Evolutionary conservation across 1,139 yeast genomes (phyloP).

Genomic region (Zygosaccharomyces pseudobailii): DNA sequence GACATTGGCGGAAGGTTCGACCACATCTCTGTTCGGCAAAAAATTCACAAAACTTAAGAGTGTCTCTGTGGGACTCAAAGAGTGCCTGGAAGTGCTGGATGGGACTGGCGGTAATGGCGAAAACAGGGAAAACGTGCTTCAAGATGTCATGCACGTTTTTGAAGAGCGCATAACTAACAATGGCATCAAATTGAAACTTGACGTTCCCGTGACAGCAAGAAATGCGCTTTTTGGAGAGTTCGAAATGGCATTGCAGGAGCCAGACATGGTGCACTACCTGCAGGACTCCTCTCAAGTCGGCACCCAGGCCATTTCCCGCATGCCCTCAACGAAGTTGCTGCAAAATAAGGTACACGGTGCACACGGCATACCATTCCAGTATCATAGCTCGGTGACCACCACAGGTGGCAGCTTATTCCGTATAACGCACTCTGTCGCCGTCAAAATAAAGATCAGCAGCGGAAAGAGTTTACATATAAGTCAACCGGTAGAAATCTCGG

Average conservation of each 20-base stretch:
- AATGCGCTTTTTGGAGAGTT: constrained; percentile 27
- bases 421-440: constrained; percentile 46
- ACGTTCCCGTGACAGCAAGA: constrained; percentile 26
- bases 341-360: constrained; percentile 21
- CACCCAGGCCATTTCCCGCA: not conserved
- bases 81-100: constrained; percentile 40
- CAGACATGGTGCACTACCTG: constrained; percentile 29
- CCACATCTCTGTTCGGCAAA: constrained; percentile 17
- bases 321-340: constrained; percentile 19
- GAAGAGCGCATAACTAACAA: constrained; percentile 27
- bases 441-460: constrained; percentile 47
- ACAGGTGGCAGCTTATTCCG: constrained; percentile 49
- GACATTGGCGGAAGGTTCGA: constrained; percentile 7
- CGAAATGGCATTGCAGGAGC: constrained; percentile 30
- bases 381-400: constrained; percentile 40
- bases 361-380: constrained; percentile 33
- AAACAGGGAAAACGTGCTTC: constrained; percentile 31
- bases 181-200: constrained; percentile 22
- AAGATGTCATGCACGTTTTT: constrained; percentile 26
- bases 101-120: constrained; percentile 16
- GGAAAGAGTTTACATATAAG: constrained; percentile 47
- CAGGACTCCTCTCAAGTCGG: constrained; percentile 13
- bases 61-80: constrained; percentile 47
- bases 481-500: constrained; percentile 52
- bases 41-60: constrained; percentile 42